Evolutionary conservation across 2,329 filamentous ascomycete genomes (phyloP).

Genomic region (Aspergillus tamarii): DNA sequence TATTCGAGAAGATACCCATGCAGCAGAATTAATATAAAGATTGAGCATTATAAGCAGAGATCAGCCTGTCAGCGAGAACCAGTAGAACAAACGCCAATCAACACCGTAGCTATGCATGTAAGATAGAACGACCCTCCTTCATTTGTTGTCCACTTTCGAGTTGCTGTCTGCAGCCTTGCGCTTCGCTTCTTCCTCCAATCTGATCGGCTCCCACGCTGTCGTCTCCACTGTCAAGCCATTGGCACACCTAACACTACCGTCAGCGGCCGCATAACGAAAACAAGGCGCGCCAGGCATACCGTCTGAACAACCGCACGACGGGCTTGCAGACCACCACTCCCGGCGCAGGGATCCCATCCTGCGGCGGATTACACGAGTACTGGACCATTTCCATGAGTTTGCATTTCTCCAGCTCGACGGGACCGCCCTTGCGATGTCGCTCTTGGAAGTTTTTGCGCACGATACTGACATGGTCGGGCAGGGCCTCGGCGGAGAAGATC

Average conservation of each 20-base stretch:
- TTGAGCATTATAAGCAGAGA: constrained; percentile 12
- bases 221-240: constrained; percentile 64
- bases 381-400: constrained; percentile 63
- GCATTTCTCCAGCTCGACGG: constrained; percentile 58
- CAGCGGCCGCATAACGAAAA: constrained; percentile 7
- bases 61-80: not conserved
- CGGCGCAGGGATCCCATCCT: constrained; percentile 44
- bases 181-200: constrained; percentile 36
- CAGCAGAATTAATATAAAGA: constrained; percentile 21
- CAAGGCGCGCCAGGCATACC: constrained; percentile 47
- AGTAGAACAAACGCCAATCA: constrained; percentile 16
- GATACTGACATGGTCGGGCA: constrained; percentile 56
- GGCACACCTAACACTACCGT: constrained; percentile 44
- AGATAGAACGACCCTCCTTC: constrained; percentile 10
- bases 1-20: constrained; percentile 40
- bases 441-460: constrained; percentile 48
- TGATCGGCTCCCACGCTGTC: constrained; percentile 59
- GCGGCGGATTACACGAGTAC: constrained; percentile 62
- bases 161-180: constrained; percentile 21
- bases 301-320: constrained; percentile 61
- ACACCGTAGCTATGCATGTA: constrained; percentile 20
- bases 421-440: constrained; percentile 55
- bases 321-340: constrained; percentile 57
- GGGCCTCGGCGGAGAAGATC: constrained; percentile 55
- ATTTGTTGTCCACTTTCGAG: constrained; percentile 22